Percentiles rank a stretch among this genome's conserved stretches.
These are phyloP conservation scores for Handroanthus guayacan DNA, from an alignment of 257 asterid genomes.

Conservation along the genomic window DNA sequence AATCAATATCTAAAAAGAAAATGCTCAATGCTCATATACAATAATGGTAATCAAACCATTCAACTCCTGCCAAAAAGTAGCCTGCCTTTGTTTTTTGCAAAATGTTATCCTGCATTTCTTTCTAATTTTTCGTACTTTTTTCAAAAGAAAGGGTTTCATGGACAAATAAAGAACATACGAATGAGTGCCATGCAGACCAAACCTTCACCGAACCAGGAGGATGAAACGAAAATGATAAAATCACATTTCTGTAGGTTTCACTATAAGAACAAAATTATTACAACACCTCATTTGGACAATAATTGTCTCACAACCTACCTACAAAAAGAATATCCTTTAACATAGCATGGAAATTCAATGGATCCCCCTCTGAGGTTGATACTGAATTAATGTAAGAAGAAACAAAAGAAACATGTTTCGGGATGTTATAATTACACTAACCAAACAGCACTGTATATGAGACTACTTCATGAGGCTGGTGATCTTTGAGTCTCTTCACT, in stretches of 20 bases:
- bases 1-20: too few species aligned
- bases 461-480: constrained; percentile 25
- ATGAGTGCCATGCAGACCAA: not conserved
- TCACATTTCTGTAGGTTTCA: constrained; percentile 20
- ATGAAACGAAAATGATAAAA: not conserved
- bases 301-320: constrained; percentile 25
- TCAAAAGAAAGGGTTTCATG: too few species aligned
- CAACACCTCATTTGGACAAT: constrained; percentile 19
- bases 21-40: too few species aligned
- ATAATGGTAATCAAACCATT: too few species aligned
- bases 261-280: constrained; percentile 36
- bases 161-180: not conserved
- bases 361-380: constrained; percentile 1
- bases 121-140: too few species aligned
- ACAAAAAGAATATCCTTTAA: constrained; percentile 39
- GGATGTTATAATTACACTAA: constrained; percentile 36
- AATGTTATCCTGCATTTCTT: too few species aligned
- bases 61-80: too few species aligned
- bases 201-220: not conserved
- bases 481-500: constrained; percentile 40
- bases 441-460: not conserved
- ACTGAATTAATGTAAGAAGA: not conserved
- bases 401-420: not conserved
- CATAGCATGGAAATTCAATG: not conserved
- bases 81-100: too few species aligned